phyloP scores from a whole-genome alignment of 2,329 filamentous ascomycete species.

The Apiospora arundinis region DNA sequence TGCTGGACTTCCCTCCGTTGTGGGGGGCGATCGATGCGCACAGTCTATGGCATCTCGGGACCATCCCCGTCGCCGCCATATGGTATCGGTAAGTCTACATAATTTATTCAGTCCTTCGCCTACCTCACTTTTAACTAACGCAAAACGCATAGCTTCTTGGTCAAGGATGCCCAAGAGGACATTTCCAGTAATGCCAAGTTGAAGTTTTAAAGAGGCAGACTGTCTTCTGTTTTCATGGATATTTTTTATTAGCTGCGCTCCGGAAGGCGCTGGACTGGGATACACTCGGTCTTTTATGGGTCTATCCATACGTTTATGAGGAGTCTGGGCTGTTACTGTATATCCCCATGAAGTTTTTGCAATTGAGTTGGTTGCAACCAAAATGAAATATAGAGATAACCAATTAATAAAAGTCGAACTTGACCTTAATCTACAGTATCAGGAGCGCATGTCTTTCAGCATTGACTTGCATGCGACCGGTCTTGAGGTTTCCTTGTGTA shows the following conservation, averaged over 20 bases:
- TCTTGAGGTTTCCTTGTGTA: no score
- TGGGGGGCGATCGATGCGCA: conserved; percentile 88
- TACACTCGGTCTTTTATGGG: not conserved
- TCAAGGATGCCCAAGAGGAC: conserved; percentile 86
- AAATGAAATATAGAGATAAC: not conserved
- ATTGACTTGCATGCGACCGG: no score
- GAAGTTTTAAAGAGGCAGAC: not conserved
- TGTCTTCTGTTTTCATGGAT: not conserved
- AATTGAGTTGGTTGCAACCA: not conserved
- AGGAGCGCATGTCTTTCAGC: no score
- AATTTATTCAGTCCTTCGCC: not conserved
- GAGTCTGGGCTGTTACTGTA: not conserved
- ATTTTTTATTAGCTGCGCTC: not conserved
- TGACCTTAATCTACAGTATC: not conserved
- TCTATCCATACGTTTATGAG: not conserved
- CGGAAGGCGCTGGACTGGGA: not conserved
- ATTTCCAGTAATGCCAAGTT: conserved; percentile 53
- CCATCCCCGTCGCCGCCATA: conserved; percentile 83
- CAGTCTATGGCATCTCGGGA: conserved; percentile 94
- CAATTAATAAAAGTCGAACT: not conserved
- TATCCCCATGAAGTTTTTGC: not conserved
- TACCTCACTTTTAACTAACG: not conserved
- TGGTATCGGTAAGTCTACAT: conserved; percentile 85
- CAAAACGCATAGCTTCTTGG: conserved; percentile 69
- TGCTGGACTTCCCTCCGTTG: conserved; percentile 91